Conservation (phyloP, 768 basidiomycete species). For the Termitomyces sp. region DNA sequence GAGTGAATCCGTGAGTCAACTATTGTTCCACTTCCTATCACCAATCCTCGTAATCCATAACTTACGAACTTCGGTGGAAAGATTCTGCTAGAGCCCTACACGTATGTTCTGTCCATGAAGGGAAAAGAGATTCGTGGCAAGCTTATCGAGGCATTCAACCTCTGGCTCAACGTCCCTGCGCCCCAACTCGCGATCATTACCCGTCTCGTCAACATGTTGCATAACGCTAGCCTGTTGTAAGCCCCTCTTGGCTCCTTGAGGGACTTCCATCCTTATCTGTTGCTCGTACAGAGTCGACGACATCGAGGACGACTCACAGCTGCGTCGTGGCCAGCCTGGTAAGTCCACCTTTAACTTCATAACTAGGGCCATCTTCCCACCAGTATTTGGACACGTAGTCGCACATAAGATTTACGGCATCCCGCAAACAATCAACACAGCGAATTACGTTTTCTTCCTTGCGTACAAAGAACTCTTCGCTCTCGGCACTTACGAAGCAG, state of each 20-base stretch:
- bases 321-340: conserved; percentile 84
- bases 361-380: too few relatives aligned
- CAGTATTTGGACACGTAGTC: conserved; percentile 34
- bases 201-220: conserved; percentile 87
- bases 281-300: conserved; percentile 70
- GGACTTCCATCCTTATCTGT: background rate
- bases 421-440: conserved; percentile 50
- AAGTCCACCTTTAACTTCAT: conserved; percentile 8
- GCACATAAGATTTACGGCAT: conserved; percentile 95
- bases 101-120: conserved; percentile 74
- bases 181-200: conserved; percentile 70
- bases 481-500: conserved; percentile 31
- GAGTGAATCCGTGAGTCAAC: background rate
- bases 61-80: background rate
- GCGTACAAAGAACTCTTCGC: conserved; percentile 82
- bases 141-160: conserved; percentile 90
- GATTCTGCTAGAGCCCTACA: conserved; percentile 72
- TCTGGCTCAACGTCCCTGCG: conserved; percentile 80
- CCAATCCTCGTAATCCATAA: background rate
- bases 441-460: conserved; percentile 95
- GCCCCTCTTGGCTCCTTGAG: conserved; percentile 11
- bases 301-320: conserved; percentile 87
- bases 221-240: conserved; percentile 89
- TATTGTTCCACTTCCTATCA: background rate
- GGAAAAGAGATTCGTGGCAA: conserved; percentile 90